Conservation (phyloP, 2,329 filamentous ascomycete genomes). For the Fusarium lateritium region DNA sequence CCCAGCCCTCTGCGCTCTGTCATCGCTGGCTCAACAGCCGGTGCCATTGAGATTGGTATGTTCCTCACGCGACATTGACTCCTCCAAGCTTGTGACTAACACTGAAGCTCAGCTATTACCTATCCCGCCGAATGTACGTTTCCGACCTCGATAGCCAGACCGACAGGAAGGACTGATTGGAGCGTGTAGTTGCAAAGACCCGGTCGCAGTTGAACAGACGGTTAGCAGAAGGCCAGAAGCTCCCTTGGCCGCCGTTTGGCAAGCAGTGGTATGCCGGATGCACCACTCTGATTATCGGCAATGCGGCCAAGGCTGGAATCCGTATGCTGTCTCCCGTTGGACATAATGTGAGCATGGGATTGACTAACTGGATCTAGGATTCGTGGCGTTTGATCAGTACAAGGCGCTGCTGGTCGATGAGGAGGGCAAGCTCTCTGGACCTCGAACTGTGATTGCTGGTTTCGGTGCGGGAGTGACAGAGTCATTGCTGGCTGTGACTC, state of each 20-base stretch:
- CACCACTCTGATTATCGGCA: constrained; percentile 96
- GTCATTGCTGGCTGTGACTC: constrained; percentile 92
- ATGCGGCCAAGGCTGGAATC: constrained; percentile 96
- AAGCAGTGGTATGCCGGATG: constrained; percentile 97
- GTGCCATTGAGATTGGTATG: constrained; percentile 92
- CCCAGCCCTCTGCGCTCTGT: constrained; percentile 91
- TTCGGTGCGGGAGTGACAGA: constrained; percentile 97
- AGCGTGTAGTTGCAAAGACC: constrained; percentile 85
- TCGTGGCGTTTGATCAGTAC: constrained; percentile 97
- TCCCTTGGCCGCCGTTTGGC: constrained; percentile 95
- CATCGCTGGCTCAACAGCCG: constrained; percentile 92
- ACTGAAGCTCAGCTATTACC: constrained; percentile 75
- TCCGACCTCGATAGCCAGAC: neutral
- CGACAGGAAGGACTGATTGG: constrained; percentile 23
- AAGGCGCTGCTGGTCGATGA: constrained; percentile 86
- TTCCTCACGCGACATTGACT: constrained; percentile 14
- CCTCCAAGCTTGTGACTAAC: constrained; percentile 25
- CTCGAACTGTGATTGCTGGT: constrained; percentile 90
- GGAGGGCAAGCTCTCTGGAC: constrained; percentile 90
- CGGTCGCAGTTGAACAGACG: constrained; percentile 92
- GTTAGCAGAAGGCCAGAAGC: constrained; percentile 84
- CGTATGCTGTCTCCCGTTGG: constrained; percentile 67
- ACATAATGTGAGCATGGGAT: neutral
- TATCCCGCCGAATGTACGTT: constrained; percentile 91
- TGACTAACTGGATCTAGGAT: constrained; percentile 59